Conservation (phyloP, 1,284 basidiomycete genomes). For the Ustilago loliicola region DNA sequence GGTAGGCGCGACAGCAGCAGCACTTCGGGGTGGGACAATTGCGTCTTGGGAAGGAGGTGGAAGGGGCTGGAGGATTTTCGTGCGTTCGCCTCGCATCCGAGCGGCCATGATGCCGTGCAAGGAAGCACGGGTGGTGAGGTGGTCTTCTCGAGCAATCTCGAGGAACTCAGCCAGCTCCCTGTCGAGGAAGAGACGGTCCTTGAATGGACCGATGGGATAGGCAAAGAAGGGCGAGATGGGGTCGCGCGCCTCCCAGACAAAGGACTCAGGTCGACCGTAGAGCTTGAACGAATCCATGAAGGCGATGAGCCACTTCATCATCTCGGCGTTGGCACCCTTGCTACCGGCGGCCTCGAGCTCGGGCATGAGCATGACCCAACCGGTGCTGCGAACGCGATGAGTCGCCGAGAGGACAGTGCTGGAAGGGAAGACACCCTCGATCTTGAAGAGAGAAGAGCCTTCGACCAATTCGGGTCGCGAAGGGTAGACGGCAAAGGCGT, state of each 20-base stretch:
- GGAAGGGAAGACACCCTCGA: conserved; percentile 65
- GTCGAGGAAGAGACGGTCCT: conserved; percentile 84
- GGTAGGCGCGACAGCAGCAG: neutral
- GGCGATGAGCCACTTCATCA: conserved; percentile 92
- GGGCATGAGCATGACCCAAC: conserved; percentile 72
- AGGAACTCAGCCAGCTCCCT: conserved; percentile 83
- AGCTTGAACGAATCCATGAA: conserved; percentile 71
- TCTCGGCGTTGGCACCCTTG: conserved; percentile 77
- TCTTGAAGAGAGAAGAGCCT: conserved; percentile 68
- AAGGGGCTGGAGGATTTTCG: conserved; percentile 65
- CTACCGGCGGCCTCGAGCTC: conserved; percentile 77
- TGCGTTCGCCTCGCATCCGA: conserved; percentile 67
- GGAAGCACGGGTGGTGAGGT: conserved; percentile 59
- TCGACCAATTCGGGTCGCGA: conserved; percentile 68
- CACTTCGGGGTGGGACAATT: conserved; percentile 1
- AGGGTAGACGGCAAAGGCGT: conserved; percentile 69
- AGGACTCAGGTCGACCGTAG: conserved; percentile 63
- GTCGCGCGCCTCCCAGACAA: conserved; percentile 67
- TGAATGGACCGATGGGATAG: conserved; percentile 71
- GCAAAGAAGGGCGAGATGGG: conserved; percentile 73
- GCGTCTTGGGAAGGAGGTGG: conserved; percentile 53
- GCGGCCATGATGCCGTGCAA: conserved; percentile 69
- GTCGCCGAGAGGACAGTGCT: conserved; percentile 74
- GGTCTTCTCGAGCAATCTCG: conserved; percentile 80
- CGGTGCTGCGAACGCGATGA: conserved; percentile 71